Evolutionary conservation across 495 filamentous ascomycete species (phyloP).

Genomic region (Penicillium pancosmium): DNA sequence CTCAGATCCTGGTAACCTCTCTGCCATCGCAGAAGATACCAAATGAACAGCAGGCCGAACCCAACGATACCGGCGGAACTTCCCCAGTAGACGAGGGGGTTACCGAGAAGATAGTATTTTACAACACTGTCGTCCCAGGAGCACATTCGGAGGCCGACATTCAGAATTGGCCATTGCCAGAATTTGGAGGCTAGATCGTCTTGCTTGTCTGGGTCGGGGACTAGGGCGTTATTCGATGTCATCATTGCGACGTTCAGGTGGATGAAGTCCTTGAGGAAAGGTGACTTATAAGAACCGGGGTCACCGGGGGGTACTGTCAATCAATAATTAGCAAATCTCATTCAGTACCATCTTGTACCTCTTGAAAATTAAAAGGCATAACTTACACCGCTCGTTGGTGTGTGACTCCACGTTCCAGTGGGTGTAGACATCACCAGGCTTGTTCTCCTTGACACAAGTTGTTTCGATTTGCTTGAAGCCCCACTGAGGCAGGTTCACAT

Average conservation of each 20-base stretch:
- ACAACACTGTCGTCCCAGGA: conserved; percentile 94
- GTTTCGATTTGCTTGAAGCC: conserved; percentile 99
- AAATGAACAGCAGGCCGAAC: conserved; percentile 70
- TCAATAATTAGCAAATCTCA: conserved; percentile 3
- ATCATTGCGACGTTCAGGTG: conserved; percentile 99
- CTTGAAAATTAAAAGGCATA: not conserved
- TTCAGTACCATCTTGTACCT: not conserved
- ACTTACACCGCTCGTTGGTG: conserved; percentile 89
- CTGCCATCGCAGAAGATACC: conserved; percentile 95
- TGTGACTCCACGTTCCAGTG: conserved; percentile 99
- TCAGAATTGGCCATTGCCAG: conserved; percentile 97
- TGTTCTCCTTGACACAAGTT: conserved; percentile 92
- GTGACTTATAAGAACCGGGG: conserved; percentile 91
- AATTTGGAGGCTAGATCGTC: conserved; percentile 95
- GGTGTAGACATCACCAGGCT: conserved; percentile 88
- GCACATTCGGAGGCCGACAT: conserved; percentile 97
- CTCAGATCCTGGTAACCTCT: conserved; percentile 87
- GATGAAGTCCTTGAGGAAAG: conserved; percentile 94
- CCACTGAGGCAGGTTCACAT: conserved; percentile 97
- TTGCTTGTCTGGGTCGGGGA: conserved; percentile 98
- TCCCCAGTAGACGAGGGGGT: conserved; percentile 95
- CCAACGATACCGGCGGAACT: conserved; percentile 75
- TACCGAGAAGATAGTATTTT: conserved; percentile 98
- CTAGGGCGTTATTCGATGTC: conserved; percentile 98
- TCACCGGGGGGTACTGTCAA: conserved; percentile 81